Evolutionary conservation across 768 basidiomycete species (phyloP), one percentile per base, ranked within the genome.

Genomic region (Gelatoporia subvermispora): DNA sequence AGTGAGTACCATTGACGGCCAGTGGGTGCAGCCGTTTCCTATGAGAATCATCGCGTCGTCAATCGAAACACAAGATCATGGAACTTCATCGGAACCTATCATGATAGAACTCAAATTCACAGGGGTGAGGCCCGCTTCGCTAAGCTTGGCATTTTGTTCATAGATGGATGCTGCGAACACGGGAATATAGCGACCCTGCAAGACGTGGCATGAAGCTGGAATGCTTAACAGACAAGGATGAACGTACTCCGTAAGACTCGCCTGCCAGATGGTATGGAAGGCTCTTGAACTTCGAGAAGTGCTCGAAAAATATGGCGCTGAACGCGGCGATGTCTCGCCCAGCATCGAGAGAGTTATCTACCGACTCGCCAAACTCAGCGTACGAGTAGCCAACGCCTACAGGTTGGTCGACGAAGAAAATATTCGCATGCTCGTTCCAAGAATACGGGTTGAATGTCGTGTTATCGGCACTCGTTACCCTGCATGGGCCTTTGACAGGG

Each of bases 401-500:
- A 11, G 66, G 66, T 47, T 62, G 74, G 65, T 62, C 73, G 59
- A 63, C 71, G 64, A 55, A 75, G 57, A 70, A 63, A 11, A 82
- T 66, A 44, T 80, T 81, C 5, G 83, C 78, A 48, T 81, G 76
- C 20, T 70, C 69, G 50, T 81, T 85, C 84, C 84, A 85, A 0
- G 78, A 72, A 28, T 83, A 72, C 0, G 77, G 75, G 50, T 83
- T 75, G 58, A 72, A 77, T 2, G 65, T 70, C 1, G 82, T 72
- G 20, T 72, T 73, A 28, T 79, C 73, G 38, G 67, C 65, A 17
- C 73, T 71, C 8, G 72, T 66, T 16, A 87, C 73, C 35, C 78
- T 73, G 62, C 89, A 91, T 1, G 88, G 88, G n/a, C 88, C 88
- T 54, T 82, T 72, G 50, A 84, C 83, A 45, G 85, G n/a, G n/a